Evolutionary conservation across 2,329 filamentous ascomycete genomes (phyloP), one percentile per base, ranked within the genome.

Genomic region (Byssoonygena ceratinophila): DNA sequence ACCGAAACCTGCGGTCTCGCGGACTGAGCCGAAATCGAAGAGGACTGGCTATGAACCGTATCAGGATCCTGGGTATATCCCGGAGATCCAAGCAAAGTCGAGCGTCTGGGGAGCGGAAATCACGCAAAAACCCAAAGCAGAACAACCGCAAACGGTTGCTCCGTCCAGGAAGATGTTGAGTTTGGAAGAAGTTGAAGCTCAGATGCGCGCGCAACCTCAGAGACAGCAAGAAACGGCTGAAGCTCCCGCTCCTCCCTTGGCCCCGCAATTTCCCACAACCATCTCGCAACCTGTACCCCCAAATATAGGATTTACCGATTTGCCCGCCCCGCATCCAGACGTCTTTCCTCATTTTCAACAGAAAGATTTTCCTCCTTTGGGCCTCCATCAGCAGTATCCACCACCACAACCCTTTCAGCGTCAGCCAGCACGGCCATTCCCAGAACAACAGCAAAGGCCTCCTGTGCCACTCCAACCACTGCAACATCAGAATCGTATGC

Each of bases 161-260:
- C 51, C 55, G 2, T 61, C 76, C 39, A 82, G 82, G 63, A 96
- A 90, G 73, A 84, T 96, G 71, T 83, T 98, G 85, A 97, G 88
- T 62, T 69, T 98, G 63, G 92, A 97, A 66, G 92, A 98, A 72
- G 90, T 98, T 18, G 92, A 98, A 71, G 91, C 91, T 51, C 83
- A 88, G 58, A 90, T 98, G 84, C 81, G 86, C 55, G 48, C 54
- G 25, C 57, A 59, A 39, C 43, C 62, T 25, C 58, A 63, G 5
- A 57, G 64, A 32, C 62, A 63, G 12, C 63, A 61, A 27, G 59
- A 58, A 12, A 56, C 66, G 23, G 55, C 60, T n/a, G 54, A 63
- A 37, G 65, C 63, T 23, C 59, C 66, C 43, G 66, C 63, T 16
- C 59, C 66, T 46, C 68, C 66, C n/a, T 58, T 54, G 9, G 60